These are phyloP conservation scores for Tetragonia tetragonoides DNA, from an alignment of 148 eudicot species.

Conservation along the genomic window DNA sequence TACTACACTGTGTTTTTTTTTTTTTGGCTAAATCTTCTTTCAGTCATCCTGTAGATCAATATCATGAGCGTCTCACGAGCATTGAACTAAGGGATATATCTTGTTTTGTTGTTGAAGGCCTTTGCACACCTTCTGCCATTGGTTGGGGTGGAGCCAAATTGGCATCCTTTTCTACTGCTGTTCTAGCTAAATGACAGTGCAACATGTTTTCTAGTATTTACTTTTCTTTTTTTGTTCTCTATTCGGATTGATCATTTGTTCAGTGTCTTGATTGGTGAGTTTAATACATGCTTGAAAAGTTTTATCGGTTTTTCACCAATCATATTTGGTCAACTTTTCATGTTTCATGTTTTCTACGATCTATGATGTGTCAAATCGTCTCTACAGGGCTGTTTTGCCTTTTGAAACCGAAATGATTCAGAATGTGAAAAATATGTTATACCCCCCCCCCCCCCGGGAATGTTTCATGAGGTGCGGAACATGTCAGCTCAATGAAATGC, in stretches of 20 bases:
- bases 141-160: neutral
- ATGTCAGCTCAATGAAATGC: neutral
- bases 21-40: neutral
- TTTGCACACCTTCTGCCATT: neutral
- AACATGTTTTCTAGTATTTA: neutral
- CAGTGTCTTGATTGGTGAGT: neutral
- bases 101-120: neutral
- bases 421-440: neutral
- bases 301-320: neutral
- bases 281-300: slow-evolving; percentile 5
- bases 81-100: neutral
- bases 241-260: neutral
- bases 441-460: neutral
- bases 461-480: neutral
- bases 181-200: neutral
- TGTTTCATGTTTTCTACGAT: neutral
- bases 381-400: neutral
- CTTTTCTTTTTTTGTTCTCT: neutral
- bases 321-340: neutral
- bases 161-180: neutral
- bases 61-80: slow-evolving; percentile 3
- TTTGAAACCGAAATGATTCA: neutral
- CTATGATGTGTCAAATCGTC: too few species aligned
- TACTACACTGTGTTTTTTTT: neutral
- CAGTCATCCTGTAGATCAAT: neutral